Evolutionary conservation across 768 basidiomycete species (phyloP), one percentile per base, ranked within the genome.

Genomic region (Tephrocybe rancida): DNA sequence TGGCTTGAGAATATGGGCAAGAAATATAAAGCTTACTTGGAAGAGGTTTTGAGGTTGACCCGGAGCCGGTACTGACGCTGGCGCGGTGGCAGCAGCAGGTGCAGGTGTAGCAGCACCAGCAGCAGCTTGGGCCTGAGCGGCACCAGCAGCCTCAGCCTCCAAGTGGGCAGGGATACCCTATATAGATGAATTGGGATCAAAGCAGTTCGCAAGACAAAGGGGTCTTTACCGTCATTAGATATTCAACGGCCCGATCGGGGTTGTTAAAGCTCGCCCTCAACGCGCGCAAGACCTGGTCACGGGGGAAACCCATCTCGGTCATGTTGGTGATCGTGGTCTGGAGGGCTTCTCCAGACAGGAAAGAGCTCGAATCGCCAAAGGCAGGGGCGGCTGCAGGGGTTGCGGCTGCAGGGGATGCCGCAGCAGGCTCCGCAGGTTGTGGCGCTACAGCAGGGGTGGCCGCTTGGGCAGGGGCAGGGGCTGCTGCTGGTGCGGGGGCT

Each of bases 191-290:
- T 61, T 14, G 47, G 45, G 34, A 29, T n/a, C 34, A 50, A 44
- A 30, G 42, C 19, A 37, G 37, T 39, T n/a, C n/a, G n/a, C 37
- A 42, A 35, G 43, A 59, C 44, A 11, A 9, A 37, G 48, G 25
- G 18, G 11, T 37, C 29, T 11, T 73, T 88, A 95, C 96, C 55
- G 67, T 96, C 84, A 98, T 88, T 50, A 99, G 75, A 70, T 99
- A 99, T 69, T 99, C 97, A n/a, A 94, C 96, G 6, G 97, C 97
- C 26, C 97, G 83, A 62, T 98, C 95, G 7, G 97, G 91, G 72
- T 99, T 98, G 72, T 99, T 99, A 75, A 82, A 99, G 66, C 92
- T 95, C 24, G 95, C 97, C 54, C 93, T 80, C 67, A 99, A 67
- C 3, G 95, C 95, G 14, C 86, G 82, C 63, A 86, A 70, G 37